phyloP scores from a whole-genome alignment of 176 grass and related monocot species.

The sorghum (Sorghum bicolor) region DNA sequence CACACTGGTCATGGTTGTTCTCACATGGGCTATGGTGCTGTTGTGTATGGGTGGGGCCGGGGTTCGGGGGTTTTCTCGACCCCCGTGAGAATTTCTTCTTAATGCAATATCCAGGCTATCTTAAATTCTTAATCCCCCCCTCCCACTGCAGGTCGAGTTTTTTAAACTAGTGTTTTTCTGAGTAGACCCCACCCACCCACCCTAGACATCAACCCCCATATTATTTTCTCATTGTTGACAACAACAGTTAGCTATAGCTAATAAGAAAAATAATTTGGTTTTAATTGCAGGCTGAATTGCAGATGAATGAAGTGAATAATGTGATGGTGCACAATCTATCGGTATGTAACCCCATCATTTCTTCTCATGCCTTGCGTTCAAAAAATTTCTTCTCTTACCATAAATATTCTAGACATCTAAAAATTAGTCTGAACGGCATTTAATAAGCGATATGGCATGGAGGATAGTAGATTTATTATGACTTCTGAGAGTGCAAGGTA shows the following conservation, averaged over 20 bases:
- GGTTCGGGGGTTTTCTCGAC: not conserved
- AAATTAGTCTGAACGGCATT: not conserved
- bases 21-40: not conserved
- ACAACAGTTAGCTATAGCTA: not conserved
- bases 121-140: too few relatives aligned
- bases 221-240: not conserved
- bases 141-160: not conserved
- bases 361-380: too few relatives aligned
- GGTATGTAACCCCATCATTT: slow-evolving; percentile 37
- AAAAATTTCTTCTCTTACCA: slow-evolving; percentile 11
- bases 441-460: not conserved
- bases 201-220: not conserved
- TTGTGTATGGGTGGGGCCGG: not conserved
- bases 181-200: not conserved
- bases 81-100: not conserved
- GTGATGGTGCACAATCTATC: slow-evolving; percentile 99
- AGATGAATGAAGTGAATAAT: slow-evolving; percentile 99
- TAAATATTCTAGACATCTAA: slow-evolving; percentile 14
- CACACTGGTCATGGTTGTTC: not conserved
- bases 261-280: slow-evolving; percentile 15
- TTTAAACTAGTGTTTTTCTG: not conserved
- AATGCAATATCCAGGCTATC: too few relatives aligned
- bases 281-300: slow-evolving; percentile 85
- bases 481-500: not conserved
- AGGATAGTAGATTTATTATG: not conserved